phyloP scores from a whole-genome alignment of 2,329 filamentous ascomycete genomes.

The Gnomoniopsis smithogilvyi region DNA sequence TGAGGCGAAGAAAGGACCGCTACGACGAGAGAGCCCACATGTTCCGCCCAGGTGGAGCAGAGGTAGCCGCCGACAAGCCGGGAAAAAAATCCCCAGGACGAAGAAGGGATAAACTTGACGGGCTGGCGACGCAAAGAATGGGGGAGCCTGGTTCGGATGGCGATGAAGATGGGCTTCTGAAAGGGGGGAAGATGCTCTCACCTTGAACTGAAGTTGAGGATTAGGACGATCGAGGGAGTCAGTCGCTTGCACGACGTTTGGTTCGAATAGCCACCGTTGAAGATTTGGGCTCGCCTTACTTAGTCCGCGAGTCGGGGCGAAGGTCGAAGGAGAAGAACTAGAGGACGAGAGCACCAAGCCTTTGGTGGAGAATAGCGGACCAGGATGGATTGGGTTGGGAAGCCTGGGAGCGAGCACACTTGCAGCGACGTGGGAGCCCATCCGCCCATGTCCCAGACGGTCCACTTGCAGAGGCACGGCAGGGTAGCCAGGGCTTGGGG shows the following conservation, averaged over 20 bases:
- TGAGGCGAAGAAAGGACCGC: conserved; percentile 4
- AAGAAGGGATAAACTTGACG: not conserved
- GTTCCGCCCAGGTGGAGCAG: conserved; percentile 9
- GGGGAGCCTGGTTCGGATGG: not conserved
- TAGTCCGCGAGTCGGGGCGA: not conserved
- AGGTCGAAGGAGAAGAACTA: not conserved
- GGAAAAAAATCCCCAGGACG: not conserved
- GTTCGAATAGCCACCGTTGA: not conserved
- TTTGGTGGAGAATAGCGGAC: not conserved
- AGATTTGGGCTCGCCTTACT: not conserved
- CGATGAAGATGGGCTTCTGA: not conserved
- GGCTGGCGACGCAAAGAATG: not conserved
- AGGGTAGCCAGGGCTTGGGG: not conserved
- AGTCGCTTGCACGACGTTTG: not conserved
- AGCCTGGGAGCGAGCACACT: not conserved
- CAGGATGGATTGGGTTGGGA: not conserved
- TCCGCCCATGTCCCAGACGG: not conserved
- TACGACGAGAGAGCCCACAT: conserved; percentile 9
- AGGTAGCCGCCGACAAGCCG: conserved; percentile 2
- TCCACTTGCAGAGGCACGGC: not conserved
- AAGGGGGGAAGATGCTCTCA: not conserved
- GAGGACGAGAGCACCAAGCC: not conserved
- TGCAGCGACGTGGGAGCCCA: not conserved
- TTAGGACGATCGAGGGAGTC: not conserved
- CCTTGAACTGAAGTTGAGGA: not conserved